A percentile compares a stretch with the other conserved stretches of the same genome.
Evolutionary conservation across 345 rosid species (phyloP).

Genomic region (Trapa bicornis): DNA sequence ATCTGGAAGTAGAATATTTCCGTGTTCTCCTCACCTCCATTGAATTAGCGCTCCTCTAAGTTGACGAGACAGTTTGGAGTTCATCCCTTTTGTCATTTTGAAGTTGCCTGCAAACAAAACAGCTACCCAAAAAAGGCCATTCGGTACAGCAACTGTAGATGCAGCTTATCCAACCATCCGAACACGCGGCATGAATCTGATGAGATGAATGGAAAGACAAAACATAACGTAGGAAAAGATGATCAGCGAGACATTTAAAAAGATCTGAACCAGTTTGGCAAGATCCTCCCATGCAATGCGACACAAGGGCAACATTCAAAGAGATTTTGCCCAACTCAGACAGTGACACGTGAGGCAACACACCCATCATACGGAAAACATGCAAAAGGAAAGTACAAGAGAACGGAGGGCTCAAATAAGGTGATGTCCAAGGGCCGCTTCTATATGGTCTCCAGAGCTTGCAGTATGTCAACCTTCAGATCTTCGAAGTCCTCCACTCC

Average conservation of each 20-base stretch:
- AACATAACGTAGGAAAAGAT: background rate
- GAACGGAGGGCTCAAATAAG: background rate
- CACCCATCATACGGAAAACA: background rate
- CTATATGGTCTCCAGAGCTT: slow-evolving; percentile 64
- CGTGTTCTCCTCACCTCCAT: background rate
- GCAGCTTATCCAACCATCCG: background rate
- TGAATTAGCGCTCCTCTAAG: background rate
- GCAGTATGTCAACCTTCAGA: slow-evolving; percentile 74
- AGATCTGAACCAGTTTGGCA: background rate
- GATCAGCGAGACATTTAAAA: background rate
- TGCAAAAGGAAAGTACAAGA: background rate
- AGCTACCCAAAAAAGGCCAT: background rate
- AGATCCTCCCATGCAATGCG: background rate
- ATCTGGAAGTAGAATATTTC: background rate
- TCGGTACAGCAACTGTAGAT: background rate
- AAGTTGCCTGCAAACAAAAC: background rate
- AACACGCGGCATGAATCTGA: background rate
- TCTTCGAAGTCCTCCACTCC: slow-evolving; percentile 93
- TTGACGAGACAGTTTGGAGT: background rate
- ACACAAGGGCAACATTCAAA: background rate
- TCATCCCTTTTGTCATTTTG: background rate
- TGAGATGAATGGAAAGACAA: background rate
- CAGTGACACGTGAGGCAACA: slow-evolving; percentile 13
- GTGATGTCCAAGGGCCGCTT: slow-evolving; percentile 3
- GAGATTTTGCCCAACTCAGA: background rate